Evolutionary conservation across 2,329 filamentous ascomycete genomes (phyloP), one percentile per base, ranked within the genome.

Genomic region (Verticillium isaacii): DNA sequence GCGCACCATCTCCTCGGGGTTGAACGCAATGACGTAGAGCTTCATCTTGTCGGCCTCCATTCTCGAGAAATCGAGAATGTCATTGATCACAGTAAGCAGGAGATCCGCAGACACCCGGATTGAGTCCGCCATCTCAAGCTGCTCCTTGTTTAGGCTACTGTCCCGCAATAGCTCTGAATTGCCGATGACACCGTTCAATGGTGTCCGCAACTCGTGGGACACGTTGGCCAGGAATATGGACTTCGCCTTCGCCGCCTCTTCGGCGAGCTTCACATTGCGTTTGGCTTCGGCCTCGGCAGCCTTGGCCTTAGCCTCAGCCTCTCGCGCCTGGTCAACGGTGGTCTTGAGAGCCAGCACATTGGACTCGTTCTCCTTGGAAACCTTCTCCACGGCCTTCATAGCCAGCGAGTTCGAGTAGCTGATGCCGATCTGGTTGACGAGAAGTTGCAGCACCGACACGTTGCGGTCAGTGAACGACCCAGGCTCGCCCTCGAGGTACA

Each of bases 11-110:
- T 88, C 86, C 66, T 85, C 82, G 0, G 87, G 85, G 66, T 87
- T 89, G 74, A 89, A 89, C 8, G 85, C 85, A 60, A 87, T 88
- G 63, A 88, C 83, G 71, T 91, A 91, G 1, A 93, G 84, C 72
- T 95, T 92, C 79, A 96, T 88, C 73, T 92, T 89, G 68, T 93
- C 91, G 2, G 90, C 92, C 73, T 96, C 92, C 78, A 95, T 92
- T 74, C 96, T 96, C 32, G 93, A 97, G 72, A 97, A 96, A 75
- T 98, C 94, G 5, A 97, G 81, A 60, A 97, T 97, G 71, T 98
- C 94, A 71, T 97, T 97, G 77, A 97, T 97, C 57, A 97, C 92
- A 0, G 93, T 95, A 32, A 97, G 80, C 15, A 97, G 78, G 17
- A 95, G 87, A 71, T 97, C 93, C 0, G 92, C 92, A 57, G 91